Base-by-base conservation (phyloP, 768 basidiomycete genomes). In the Podaxis sp. region DNA sequence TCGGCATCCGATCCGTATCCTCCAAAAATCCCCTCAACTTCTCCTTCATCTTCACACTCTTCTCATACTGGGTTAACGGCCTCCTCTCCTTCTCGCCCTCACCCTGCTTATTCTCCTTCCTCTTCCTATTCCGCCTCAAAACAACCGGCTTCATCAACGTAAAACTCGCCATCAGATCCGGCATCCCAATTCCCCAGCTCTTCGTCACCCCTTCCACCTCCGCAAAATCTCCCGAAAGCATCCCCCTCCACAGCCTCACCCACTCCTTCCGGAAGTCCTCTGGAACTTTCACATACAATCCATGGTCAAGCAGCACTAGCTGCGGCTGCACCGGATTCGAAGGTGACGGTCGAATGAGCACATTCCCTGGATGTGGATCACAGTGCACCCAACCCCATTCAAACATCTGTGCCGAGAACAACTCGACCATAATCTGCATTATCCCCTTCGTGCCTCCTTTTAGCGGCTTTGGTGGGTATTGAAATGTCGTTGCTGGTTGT, bases 351-450 rank as follows among this genome's bases (percentile, higher is more conserved):
- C 82, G 90, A 66, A 88, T 83, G 72, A 85, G 84, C 61, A 95
- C 82, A 72, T 96, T 93, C 9, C 90, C 89, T 2, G 88, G 87
- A 64, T 90, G 85, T 0, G 84, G 85, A 59, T 87, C 85, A 68
- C 93, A 93, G 71, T 92, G 88, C 3, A 94, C 88, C 81, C 87
- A 94, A 10, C 94, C 93, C 90, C 90, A 97, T 61, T 82, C 82
- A 71, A 97, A 98, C 73, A 95, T 95, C 77, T 86, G 93, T 2
- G 90, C 91, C 32, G 88, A 88, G 76, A 95, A 95, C 1, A 93
- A 78, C 62, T 92, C 88, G 38, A 94, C 86, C 82, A 93, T 93
- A 21, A 87, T 86, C 62, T 90, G 85, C 92, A 97, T 93, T 59
- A 91, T 79, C 35, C 80, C 74, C 55, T 77, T 72, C 37, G 84